These are phyloP conservation scores for Magnusiomyces suaveolens DNA, from an alignment of 1,139 yeast genomes.

Conservation along the genomic window DNA sequence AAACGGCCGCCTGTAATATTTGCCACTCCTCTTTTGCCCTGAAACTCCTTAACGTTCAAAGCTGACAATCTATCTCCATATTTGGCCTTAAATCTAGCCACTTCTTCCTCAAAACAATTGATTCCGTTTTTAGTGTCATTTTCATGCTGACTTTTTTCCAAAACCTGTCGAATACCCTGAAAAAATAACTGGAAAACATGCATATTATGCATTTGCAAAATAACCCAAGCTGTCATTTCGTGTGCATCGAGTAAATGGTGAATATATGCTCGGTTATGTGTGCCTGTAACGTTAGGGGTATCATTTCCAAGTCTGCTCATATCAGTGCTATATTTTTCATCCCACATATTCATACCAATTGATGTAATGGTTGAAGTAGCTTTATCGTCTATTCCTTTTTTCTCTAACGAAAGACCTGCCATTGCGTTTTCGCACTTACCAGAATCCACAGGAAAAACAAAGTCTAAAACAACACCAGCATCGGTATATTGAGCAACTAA, in stretches of 20 bases:
- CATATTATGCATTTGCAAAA: conserved; percentile 35
- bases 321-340: conserved; percentile 27
- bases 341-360: conserved; percentile 31
- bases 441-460: conserved; percentile 23
- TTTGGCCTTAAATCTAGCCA: conserved; percentile 20
- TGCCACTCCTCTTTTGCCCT: neutral
- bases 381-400: conserved; percentile 3
- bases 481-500: conserved; percentile 29
- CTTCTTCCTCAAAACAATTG: conserved; percentile 26
- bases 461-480: conserved; percentile 33
- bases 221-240: conserved; percentile 38
- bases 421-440: too few species aligned
- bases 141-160: conserved; percentile 17
- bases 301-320: conserved; percentile 21
- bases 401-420: too few species aligned
- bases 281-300: conserved; percentile 20
- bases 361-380: conserved; percentile 11
- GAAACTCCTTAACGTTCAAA: neutral
- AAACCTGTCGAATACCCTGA: conserved; percentile 27
- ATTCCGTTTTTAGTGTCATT: conserved; percentile 18
- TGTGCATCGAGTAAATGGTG: conserved; percentile 35
- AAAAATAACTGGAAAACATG: conserved; percentile 27
- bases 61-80: conserved; percentile 21
- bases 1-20: neutral
- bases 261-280: conserved; percentile 33